Evolutionary conservation across 1,139 yeast genomes (phyloP), one percentile per base, ranked within the genome.

Genomic region (Blastobotrys niveus): DNA sequence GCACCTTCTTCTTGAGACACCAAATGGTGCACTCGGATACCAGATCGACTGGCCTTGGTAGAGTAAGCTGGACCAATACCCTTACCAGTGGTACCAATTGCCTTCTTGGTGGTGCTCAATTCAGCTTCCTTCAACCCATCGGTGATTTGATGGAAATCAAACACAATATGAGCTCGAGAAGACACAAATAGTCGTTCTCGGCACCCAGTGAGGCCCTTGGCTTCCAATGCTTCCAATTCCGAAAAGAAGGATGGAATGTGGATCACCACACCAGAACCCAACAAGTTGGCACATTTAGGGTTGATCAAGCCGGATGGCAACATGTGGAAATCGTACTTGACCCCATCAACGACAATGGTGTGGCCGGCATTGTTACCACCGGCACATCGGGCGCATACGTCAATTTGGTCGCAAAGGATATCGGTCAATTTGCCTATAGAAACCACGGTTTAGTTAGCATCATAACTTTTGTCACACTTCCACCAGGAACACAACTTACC

Each of bases 301-400:
- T 91, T 93, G 53, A 91, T 94, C 56, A 91, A 76, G 18, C 97
- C 99, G 8, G 96, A 87, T 27, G 98, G 99, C 54, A 91, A 77
- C 95, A 91, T 89, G 71, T 91, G 99, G 80, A 91, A 91, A 65
- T 93, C 98, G 64, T 88, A 91, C 69, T 88, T 91, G 60, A 74
- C 75, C 42, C 80, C 82, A 49, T 80, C 80, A 44, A 88, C 97
- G 45, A 91, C 97, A 62, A 91, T 91, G 38, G 99, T 93, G 67
- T 91, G 98, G 27, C 99, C 99, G 27, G 98, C 98, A 65, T 91
- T 91, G 73, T 91, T 91, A 60, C 99, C 99, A 66, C 99, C 99
- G 54, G 88, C 96, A 69, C 97, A 89, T 66, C 99, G 79, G 33
- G 97, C 97, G 65, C 97, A 93, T 40, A 91, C 91, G 58, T 91